Base-by-base conservation (phyloP, 2,329 filamentous ascomycete species). In the Fusarium poae region DNA sequence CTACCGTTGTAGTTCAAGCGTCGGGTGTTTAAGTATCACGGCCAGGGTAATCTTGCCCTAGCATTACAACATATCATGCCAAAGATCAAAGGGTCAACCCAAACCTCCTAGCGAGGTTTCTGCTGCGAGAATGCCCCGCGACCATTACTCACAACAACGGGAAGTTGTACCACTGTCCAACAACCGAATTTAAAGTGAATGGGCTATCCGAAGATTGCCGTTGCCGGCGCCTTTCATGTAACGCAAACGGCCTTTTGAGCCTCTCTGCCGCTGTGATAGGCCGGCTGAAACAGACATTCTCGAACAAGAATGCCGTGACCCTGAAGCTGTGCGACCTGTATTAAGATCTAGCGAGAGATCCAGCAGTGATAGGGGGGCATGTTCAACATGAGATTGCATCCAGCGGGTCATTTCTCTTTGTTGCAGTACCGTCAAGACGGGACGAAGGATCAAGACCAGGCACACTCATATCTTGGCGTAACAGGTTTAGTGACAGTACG, bases 281-380 rank as follows among this genome's bases (percentile, higher is more conserved):
- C 46, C 65, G 54, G 48, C 42, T 68, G 32, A 37, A 56, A 50
- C 55, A 49, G 46, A 16, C 23, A 40, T 40, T 57, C 57, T 63
- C 65, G 70, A 68, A 62, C 45, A 50, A 68, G 39, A 53, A 57
- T 61, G 23, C 51, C 52, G 60, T 55, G 59, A 43, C 53, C 37
- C 50, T 51, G n/a, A 50, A 56, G 63, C 43, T 58, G 70, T 74
- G 42, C 29, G 21, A 72, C 68, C 34, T 25, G 21, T 39, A 57
- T 25, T 48, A 62, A 57, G 51, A 35, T 61, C 65, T 71, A 62
- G 60, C 69, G 71, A 72, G 58, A 70, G 62, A 69, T 66, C 51
- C 52, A 50, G 68, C 43, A 44, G 37, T 51, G 39, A 46, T 27
- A 56, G 29, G 49, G 43, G 52, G 18, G 35, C 23, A 51, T 25